These are phyloP conservation scores for Medicago lupulina DNA, from an alignment of 306 rosid species.

Conservation along the genomic window DNA sequence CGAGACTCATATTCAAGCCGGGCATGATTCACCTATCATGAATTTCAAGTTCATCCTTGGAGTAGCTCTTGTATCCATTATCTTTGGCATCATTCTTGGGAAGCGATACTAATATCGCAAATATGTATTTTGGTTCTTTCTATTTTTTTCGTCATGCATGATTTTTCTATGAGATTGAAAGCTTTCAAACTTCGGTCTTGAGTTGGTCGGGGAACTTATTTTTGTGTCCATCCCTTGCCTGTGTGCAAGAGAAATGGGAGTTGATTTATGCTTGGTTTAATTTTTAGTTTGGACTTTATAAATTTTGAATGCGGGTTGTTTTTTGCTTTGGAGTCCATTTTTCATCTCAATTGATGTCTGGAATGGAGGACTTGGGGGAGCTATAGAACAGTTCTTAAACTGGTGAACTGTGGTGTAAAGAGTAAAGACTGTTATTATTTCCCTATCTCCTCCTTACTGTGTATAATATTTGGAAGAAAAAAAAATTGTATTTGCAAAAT, in stretches of 20 bases:
- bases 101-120: constrained; percentile 64
- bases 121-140: constrained; percentile 28
- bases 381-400: background rate
- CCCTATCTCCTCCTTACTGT: background rate
- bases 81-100: constrained; percentile 84
- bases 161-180: constrained; percentile 45
- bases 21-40: constrained; percentile 57
- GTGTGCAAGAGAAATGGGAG: constrained; percentile 57
- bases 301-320: constrained; percentile 40
- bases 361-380: constrained; percentile 17
- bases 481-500: background rate
- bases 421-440: background rate
- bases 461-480: background rate
- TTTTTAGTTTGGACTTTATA: constrained; percentile 43
- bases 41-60: constrained; percentile 67
- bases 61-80: constrained; percentile 76
- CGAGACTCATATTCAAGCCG: constrained; percentile 48
- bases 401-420: constrained; percentile 5
- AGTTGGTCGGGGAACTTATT: constrained; percentile 69
- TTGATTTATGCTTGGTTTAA: constrained; percentile 41
- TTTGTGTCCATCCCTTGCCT: constrained; percentile 62
- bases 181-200: constrained; percentile 50
- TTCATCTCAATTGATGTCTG: constrained; percentile 19
- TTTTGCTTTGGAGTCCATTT: constrained; percentile 28
- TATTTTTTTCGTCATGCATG: constrained; percentile 26